These are phyloP conservation scores for Ophiocordyceps camponoti-saundersi DNA, from an alignment of 2,329 filamentous ascomycete species.

Conservation along the genomic window DNA sequence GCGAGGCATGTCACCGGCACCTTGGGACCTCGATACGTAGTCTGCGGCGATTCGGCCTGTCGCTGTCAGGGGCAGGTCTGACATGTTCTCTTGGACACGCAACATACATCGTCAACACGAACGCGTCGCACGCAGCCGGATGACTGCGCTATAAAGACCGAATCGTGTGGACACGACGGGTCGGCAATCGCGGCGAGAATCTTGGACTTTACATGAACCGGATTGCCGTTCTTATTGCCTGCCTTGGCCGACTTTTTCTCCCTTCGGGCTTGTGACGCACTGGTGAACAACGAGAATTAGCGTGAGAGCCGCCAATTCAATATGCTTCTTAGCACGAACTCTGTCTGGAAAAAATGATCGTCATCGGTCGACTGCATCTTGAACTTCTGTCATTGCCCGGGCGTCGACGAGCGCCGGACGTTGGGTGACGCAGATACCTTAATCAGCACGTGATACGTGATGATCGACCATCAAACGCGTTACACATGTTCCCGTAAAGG, in stretches of 20 bases:
- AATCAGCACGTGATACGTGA: not conserved
- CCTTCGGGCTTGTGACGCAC: slow-evolving; percentile 29
- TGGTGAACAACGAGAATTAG: slow-evolving; percentile 7
- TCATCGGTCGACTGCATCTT: slow-evolving; percentile 57
- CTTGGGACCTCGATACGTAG: slow-evolving; percentile 52
- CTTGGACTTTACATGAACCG: slow-evolving; percentile 70
- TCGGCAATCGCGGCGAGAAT: slow-evolving; percentile 59
- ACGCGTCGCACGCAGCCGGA: slow-evolving; percentile 64
- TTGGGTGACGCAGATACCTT: too few species aligned
- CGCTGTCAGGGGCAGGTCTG: not conserved
- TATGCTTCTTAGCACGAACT: slow-evolving; percentile 27
- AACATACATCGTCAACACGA: slow-evolving; percentile 3
- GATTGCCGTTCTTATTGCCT: slow-evolving; percentile 64
- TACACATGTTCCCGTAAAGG: too few species aligned
- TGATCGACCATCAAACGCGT: too few species aligned
- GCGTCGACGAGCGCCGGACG: not conserved
- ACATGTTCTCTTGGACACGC: not conserved
- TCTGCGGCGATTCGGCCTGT: slow-evolving; percentile 15
- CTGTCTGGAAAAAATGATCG: slow-evolving; percentile 83
- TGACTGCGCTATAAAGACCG: slow-evolving; percentile 71
- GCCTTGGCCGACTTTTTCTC: slow-evolving; percentile 52
- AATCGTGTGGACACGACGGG: slow-evolving; percentile 36
- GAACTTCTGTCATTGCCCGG: not conserved
- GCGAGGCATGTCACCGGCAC: slow-evolving; percentile 69
- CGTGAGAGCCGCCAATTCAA: not conserved